Evolutionary conservation across 2,329 filamentous ascomycete genomes (phyloP).

Genomic region (Neospermospora avenae): DNA sequence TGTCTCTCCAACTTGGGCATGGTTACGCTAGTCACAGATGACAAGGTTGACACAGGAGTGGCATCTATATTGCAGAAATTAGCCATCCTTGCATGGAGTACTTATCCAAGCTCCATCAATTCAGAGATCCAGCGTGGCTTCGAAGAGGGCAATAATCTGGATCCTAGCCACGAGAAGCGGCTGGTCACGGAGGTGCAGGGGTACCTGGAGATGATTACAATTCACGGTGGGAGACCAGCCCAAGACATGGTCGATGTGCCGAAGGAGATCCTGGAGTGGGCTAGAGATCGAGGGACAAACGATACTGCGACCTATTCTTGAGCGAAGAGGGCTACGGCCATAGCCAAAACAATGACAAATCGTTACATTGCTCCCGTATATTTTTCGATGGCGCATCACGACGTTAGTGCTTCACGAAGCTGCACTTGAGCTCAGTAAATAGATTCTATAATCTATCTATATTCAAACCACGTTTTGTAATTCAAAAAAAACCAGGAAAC

Average conservation of each 20-base stretch:
- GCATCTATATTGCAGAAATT: neutral
- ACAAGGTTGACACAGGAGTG: neutral
- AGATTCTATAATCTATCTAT: too few species aligned
- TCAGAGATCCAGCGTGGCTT: neutral
- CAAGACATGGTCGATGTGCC: neutral
- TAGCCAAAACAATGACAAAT: too few species aligned
- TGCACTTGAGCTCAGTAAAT: too few species aligned
- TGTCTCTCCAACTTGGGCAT: neutral
- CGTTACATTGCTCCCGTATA: too few species aligned
- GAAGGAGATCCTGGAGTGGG: neutral
- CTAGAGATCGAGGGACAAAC: neutral
- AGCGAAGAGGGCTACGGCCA: too few species aligned
- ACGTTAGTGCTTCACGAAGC: too few species aligned
- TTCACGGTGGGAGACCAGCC: neutral
- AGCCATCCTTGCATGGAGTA: too few species aligned
- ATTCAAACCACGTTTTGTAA: too few species aligned
- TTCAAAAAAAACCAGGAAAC: too few species aligned
- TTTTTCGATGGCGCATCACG: too few species aligned
- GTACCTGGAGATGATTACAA: neutral
- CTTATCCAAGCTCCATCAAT: neutral
- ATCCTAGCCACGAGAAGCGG: neutral
- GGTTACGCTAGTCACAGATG: neutral
- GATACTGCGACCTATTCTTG: neutral
- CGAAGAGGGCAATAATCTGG: too few species aligned
- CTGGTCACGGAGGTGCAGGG: neutral